Base-by-base conservation (phyloP, 495 filamentous ascomycete species). In the Immersiella caudata region DNA sequence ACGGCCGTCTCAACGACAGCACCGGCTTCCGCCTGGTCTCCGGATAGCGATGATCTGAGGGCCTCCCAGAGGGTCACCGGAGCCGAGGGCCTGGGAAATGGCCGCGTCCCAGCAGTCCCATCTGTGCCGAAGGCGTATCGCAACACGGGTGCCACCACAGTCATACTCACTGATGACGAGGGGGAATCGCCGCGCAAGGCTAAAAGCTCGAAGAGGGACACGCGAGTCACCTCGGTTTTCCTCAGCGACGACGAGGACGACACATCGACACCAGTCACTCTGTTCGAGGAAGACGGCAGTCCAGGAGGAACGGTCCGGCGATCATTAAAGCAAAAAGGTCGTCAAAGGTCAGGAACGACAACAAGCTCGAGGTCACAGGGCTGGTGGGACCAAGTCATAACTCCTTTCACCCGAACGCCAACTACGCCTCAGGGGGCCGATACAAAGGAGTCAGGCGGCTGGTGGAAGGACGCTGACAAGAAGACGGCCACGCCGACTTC, bases 301-400 rank as follows among this genome's bases (percentile, higher is more conserved):
- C 79, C 78, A 11, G 66, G 71, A 18, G 51, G 55, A 24, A 60
- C 68, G 11, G 68, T 67, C 12, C 70, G 70, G 52, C 81, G 79
- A 70, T 77, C 79, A 5, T 57, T 71, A 25, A 76, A 72, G 62
- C 62, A 68, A 40, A 77, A 72, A 35, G 68, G 51, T 14, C 72
- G 68, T 22, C 72, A 36, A n/a, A 67, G 65, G 74, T 74, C 72
- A 65, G 74, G 36, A 54, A 75, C 69, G 63, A 76, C 14, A 55
- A 85, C 84, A 49, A 84, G 87, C 54, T 83, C 84, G 12, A 80
- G 85, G 40, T 93, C 92, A 4, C 84, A 86, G 40, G 92, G 92
- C 12, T 97, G 93, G 93, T 97, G 93, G 93, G 93, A 91, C 67
- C 85, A 90, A 66, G 85, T 96, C 51, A 89, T 89, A 1, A 93